These are phyloP conservation scores for Aspergillus ellipticus DNA, from an alignment of 495 filamentous ascomycete species.

Conservation along the genomic window DNA sequence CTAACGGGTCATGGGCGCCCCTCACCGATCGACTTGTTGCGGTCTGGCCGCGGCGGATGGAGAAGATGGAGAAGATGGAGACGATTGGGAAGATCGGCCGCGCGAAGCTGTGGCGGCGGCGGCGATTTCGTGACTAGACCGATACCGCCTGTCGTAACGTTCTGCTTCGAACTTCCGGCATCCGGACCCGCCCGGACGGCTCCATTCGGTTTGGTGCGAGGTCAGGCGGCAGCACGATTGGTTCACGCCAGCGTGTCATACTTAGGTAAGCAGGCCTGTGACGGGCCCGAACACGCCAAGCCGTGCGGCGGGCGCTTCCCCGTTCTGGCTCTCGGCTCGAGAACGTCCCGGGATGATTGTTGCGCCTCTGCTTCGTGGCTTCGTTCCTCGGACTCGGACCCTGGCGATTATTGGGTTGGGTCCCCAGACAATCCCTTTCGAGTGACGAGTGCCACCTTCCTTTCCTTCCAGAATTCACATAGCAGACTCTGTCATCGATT, in stretches of 20 bases:
- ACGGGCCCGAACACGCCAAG: not conserved
- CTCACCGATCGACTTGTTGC: too few relatives aligned
- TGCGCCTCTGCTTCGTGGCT: not conserved
- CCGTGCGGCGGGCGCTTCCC: not conserved
- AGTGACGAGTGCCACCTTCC: too few relatives aligned
- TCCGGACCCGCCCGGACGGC: constrained; percentile 1
- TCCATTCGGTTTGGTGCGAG: not conserved
- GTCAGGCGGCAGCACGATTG: not conserved
- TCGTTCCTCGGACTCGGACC: too few relatives aligned
- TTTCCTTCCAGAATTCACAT: too few relatives aligned
- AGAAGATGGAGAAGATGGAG: not conserved
- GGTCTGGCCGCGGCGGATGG: not conserved
- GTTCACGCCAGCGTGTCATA: too few relatives aligned
- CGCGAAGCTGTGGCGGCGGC: not conserved
- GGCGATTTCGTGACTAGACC: not conserved
- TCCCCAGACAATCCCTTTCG: too few relatives aligned
- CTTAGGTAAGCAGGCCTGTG: too few relatives aligned
- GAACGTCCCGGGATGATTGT: not conserved
- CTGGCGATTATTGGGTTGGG: too few relatives aligned
- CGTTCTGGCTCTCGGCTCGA: not conserved
- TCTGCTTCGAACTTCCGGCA: constrained; percentile 8
- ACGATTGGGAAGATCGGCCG: not conserved
- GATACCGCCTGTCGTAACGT: not conserved
- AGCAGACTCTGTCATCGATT: too few relatives aligned
- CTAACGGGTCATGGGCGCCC: too few relatives aligned